Percentiles rank a stretch among this genome's conserved stretches.
These are phyloP conservation scores for Rhodotorula sp. DNA, from an alignment of 1,284 basidiomycete genomes.

Conservation along the genomic window DNA sequence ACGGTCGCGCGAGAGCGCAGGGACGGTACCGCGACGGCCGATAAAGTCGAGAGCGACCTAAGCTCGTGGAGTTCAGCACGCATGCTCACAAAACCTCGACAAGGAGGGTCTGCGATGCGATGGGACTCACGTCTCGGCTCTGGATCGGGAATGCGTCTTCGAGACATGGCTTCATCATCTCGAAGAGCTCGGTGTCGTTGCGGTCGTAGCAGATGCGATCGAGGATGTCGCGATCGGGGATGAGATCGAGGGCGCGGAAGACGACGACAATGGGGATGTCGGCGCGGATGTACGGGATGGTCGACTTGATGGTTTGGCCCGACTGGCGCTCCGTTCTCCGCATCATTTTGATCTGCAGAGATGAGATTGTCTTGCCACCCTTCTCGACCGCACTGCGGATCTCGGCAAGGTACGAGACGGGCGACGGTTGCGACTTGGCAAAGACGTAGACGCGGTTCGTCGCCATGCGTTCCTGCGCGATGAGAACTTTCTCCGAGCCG, in stretches of 20 bases:
- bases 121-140: conserved; percentile 73
- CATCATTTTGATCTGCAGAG: conserved; percentile 93
- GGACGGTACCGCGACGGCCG: conserved; percentile 94
- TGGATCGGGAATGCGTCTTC: conserved; percentile 99
- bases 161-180: conserved; percentile 98
- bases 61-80: neutral
- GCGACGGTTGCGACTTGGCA: conserved; percentile 93
- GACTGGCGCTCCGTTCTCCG: conserved; percentile 42
- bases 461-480: conserved; percentile 99
- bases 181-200: conserved; percentile 91
- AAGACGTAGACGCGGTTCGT: conserved; percentile 99
- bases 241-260: conserved; percentile 95
- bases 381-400: conserved; percentile 98
- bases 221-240: conserved; percentile 95
- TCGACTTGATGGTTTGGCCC: conserved; percentile 94
- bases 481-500: conserved; percentile 98
- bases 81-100: neutral
- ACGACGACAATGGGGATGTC: conserved; percentile 99
- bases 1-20: conserved; percentile 84
- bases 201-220: conserved; percentile 96
- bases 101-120: neutral
- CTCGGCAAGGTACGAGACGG: conserved; percentile 93
- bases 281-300: conserved; percentile 95
- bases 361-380: conserved; percentile 96
- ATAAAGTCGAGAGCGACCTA: conserved; percentile 90